Evolutionary conservation across 139 green algal species (phyloP).

Genomic region (Chlamydomonas schloesseri): DNA sequence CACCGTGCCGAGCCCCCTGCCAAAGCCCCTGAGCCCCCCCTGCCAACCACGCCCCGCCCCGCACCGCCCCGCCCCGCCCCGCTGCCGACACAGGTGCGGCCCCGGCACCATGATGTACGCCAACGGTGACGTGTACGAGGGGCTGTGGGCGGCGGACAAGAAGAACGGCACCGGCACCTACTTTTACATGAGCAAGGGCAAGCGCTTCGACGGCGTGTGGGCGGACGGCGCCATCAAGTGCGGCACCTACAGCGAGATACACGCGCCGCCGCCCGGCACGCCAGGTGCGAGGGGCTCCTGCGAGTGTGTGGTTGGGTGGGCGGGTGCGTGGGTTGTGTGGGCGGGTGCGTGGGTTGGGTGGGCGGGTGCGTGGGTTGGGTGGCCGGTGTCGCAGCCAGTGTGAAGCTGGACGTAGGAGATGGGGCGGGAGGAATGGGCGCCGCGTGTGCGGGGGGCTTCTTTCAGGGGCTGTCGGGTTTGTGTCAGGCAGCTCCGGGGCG

Average conservation of each 20-base stretch:
- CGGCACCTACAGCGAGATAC: slow-evolving; percentile 67
- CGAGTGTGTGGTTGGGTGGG: slow-evolving; percentile 41
- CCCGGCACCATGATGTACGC: slow-evolving; percentile 71
- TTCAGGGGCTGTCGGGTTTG: too few relatives aligned
- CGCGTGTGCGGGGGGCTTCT: too few relatives aligned
- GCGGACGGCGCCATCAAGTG: slow-evolving; percentile 52
- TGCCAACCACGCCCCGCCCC: too few relatives aligned
- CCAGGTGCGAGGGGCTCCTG: slow-evolving; percentile 56
- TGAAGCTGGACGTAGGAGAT: too few relatives aligned
- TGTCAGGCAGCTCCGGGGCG: too few relatives aligned
- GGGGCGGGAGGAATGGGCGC: too few relatives aligned
- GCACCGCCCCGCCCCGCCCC: not conserved
- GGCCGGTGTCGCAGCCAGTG: too few relatives aligned
- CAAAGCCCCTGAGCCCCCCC: too few relatives aligned
- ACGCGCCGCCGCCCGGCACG: slow-evolving; percentile 58
- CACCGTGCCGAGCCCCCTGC: too few relatives aligned
- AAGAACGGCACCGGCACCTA: slow-evolving; percentile 77
- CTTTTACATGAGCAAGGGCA: slow-evolving; percentile 70
- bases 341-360: too few relatives aligned
- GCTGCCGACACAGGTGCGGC: slow-evolving; percentile 68
- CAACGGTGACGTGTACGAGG: slow-evolving; percentile 79
- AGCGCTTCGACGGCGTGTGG: slow-evolving; percentile 57
- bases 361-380: too few relatives aligned
- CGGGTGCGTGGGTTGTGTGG: too few relatives aligned
- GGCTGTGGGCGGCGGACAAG: slow-evolving; percentile 72